A percentile compares a stretch with the other conserved stretches of the same genome.
phyloP scores from a whole-genome alignment of 768 basidiomycete species.

The Xerocomellus dryophilus region DNA sequence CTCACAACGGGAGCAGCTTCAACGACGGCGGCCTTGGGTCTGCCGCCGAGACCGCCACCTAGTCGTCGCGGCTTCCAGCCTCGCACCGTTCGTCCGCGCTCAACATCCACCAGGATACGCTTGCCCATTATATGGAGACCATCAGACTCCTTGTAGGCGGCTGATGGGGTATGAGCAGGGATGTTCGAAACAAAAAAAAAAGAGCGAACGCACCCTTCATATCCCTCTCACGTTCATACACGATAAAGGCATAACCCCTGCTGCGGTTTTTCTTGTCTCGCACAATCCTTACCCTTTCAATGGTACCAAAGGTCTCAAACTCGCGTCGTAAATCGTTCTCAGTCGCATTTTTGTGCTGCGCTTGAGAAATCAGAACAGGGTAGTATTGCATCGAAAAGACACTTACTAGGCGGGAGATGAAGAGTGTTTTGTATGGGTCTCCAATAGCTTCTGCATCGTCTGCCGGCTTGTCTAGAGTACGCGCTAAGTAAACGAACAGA shows the following conservation, averaged over 20 bases:
- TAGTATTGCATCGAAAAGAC: not conserved
- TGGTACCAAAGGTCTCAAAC: slow-evolving; percentile 92
- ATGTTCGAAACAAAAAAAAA: slow-evolving; percentile 9
- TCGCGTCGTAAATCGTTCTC: slow-evolving; percentile 92
- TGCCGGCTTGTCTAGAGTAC: slow-evolving; percentile 78
- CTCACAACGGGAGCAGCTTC: slow-evolving; percentile 36
- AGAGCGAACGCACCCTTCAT: slow-evolving; percentile 80
- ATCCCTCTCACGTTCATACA: slow-evolving; percentile 96
- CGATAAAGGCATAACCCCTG: slow-evolving; percentile 93
- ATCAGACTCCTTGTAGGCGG: slow-evolving; percentile 98
- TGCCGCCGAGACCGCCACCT: slow-evolving; percentile 98
- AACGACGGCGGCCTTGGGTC: slow-evolving; percentile 69
- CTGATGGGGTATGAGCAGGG: slow-evolving; percentile 37
- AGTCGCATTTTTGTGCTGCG: slow-evolving; percentile 85
- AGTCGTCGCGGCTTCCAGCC: slow-evolving; percentile 97
- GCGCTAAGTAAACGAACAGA: slow-evolving; percentile 4
- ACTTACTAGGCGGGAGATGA: slow-evolving; percentile 86
- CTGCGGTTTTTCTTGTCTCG: slow-evolving; percentile 85
- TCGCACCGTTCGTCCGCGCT: slow-evolving; percentile 94
- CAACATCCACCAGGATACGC: slow-evolving; percentile 95
- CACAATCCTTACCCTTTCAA: slow-evolving; percentile 92
- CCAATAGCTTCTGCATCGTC: slow-evolving; percentile 90
- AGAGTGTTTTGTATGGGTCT: slow-evolving; percentile 97
- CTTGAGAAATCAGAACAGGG: slow-evolving; percentile 14
- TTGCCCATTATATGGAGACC: slow-evolving; percentile 95